A percentile compares a stretch with the other conserved stretches of the same genome.
Evolutionary conservation across 305 asterid genomes (phyloP).

Genomic region (Solanum chacoense): DNA sequence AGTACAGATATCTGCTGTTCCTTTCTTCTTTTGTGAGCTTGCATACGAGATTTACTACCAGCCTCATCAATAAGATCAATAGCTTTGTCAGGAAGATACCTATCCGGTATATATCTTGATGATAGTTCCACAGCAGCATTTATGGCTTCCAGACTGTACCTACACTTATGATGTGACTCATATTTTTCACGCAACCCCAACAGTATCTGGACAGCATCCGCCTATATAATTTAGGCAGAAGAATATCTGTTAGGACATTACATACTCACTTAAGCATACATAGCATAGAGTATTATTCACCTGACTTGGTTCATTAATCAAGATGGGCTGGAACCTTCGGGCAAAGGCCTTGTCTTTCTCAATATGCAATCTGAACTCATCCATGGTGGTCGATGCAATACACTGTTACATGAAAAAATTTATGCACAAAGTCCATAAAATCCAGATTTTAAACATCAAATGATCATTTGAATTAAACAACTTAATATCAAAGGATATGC

Average conservation of each 20-base stretch:
- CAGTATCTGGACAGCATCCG: constrained; percentile 76
- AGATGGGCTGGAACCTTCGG: constrained; percentile 87
- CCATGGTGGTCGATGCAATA: constrained; percentile 94
- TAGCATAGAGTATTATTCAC: constrained; percentile 19
- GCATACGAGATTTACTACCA: constrained; percentile 95
- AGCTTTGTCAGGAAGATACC: constrained; percentile 97
- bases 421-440: constrained; percentile 13
- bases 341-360: constrained; percentile 96
- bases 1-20: constrained; percentile 61
- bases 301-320: constrained; percentile 80
- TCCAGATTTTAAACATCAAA: background rate
- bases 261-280: background rate
- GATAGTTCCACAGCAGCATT: constrained; percentile 91
- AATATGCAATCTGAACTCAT: constrained; percentile 76
- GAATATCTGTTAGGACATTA: constrained; percentile 1
- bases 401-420: constrained; percentile 43
- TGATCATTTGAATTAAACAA: constrained; percentile 2
- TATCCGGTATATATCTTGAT: constrained; percentile 78
- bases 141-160: constrained; percentile 78
- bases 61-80: constrained; percentile 98
- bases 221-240: constrained; percentile 24
- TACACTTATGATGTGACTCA: constrained; percentile 80
- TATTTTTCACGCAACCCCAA: constrained; percentile 85
- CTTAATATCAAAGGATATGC: background rate
- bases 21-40: constrained; percentile 58